phyloP scores from a whole-genome alignment of 495 filamentous ascomycete genomes.

The Penicillium coffeae region DNA sequence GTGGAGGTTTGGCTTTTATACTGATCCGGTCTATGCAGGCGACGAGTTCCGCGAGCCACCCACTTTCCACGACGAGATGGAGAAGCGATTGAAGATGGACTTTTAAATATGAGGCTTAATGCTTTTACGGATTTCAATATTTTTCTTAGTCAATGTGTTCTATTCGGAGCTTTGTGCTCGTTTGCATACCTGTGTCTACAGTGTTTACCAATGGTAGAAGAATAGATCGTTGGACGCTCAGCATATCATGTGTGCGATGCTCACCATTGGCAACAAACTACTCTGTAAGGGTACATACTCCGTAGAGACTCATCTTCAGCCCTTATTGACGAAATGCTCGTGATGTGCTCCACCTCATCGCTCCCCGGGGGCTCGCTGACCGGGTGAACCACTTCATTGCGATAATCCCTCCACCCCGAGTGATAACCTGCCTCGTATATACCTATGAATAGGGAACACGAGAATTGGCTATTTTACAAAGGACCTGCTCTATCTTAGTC shows the following conservation, averaged over 20 bases:
- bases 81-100: constrained; percentile 76
- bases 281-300: no score
- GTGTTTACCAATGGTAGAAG: constrained; percentile 17
- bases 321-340: no score
- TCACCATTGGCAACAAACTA: no score
- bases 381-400: no score
- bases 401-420: no score
- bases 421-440: no score
- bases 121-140: constrained; percentile 11
- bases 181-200: constrained; percentile 6
- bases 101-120: constrained; percentile 38
- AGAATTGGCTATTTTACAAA: no score
- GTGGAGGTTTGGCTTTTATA: constrained; percentile 3
- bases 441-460: no score
- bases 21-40: constrained; percentile 41
- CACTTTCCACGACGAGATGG: constrained; percentile 87
- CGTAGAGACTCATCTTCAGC: no score
- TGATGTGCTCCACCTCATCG: no score
- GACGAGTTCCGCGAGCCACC: constrained; percentile 57
- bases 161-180: constrained; percentile 16
- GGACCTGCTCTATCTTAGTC: no score
- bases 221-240: constrained; percentile 11
- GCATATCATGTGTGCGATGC: constrained; percentile 1
- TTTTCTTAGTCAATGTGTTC: constrained; percentile 16
- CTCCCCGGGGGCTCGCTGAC: no score